A percentile compares a stretch with the other conserved stretches of the same genome.
These are phyloP conservation scores for Dactylellina drechsleri DNA, from an alignment of 2,329 filamentous ascomycete species.

Conservation along the genomic window DNA sequence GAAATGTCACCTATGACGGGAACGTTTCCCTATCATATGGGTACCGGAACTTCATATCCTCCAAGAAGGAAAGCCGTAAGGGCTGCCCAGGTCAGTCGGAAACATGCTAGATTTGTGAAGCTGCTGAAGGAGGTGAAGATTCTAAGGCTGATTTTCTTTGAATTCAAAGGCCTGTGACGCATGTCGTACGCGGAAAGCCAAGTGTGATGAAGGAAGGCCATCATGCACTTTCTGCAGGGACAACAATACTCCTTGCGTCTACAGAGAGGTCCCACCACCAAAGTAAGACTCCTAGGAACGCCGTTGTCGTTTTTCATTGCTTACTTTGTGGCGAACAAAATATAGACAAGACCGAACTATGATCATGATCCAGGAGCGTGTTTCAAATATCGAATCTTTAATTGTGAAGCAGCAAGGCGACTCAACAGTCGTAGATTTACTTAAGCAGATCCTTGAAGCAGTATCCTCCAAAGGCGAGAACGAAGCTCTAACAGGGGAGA, in stretches of 20 bases:
- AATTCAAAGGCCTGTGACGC: constrained; percentile 82
- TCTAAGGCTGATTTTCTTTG: background rate
- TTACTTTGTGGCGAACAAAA: constrained; percentile 52
- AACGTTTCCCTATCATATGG: constrained; percentile 55
- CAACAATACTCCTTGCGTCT: constrained; percentile 83
- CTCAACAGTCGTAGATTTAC: constrained; percentile 59
- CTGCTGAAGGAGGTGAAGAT: background rate
- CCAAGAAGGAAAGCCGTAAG: constrained; percentile 73
- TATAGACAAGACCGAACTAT: constrained; percentile 65
- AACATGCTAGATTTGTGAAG: background rate
- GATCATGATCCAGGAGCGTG: constrained; percentile 64
- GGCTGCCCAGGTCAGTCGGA: constrained; percentile 69
- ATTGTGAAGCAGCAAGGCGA: constrained; percentile 59
- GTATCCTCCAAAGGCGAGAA: constrained; percentile 41
- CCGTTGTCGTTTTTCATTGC: constrained; percentile 12
- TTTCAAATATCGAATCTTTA: constrained; percentile 61
- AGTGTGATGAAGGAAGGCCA: constrained; percentile 87
- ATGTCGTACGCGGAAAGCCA: constrained; percentile 86
- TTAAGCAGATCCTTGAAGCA: constrained; percentile 56
- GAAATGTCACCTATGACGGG: constrained; percentile 51
- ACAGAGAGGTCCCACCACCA: constrained; percentile 88
- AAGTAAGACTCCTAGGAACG: constrained; percentile 70
- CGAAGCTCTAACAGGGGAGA: constrained; percentile 36
- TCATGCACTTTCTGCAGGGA: constrained; percentile 87
- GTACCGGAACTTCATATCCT: constrained; percentile 58